These are phyloP conservation scores for Canna indica DNA, from an alignment of 176 grass and related monocot genomes.

Conservation along the genomic window DNA sequence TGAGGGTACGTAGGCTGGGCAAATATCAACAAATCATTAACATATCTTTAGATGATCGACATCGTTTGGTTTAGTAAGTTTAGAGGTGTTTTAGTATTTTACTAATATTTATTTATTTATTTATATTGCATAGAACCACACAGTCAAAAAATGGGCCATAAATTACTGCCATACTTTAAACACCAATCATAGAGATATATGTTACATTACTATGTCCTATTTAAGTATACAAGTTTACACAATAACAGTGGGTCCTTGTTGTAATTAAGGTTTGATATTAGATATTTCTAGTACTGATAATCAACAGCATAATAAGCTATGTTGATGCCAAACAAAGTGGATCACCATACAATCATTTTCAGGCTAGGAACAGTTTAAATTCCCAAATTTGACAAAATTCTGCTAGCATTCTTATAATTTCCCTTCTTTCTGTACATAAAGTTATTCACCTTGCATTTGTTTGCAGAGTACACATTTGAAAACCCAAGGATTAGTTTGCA, in stretches of 20 bases:
- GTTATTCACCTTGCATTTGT: neutral
- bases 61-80: neutral
- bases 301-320: too few relatives aligned
- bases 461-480: conserved; percentile 1
- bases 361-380: neutral
- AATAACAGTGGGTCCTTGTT: neutral
- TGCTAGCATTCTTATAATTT: neutral
- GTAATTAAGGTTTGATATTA: neutral
- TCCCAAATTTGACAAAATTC: too few relatives aligned
- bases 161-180: too few relatives aligned
- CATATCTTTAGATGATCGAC: too few relatives aligned
- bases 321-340: too few relatives aligned
- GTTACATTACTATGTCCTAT: neutral
- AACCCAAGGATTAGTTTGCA: neutral
- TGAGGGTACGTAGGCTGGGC: neutral
- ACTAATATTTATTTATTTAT: neutral
- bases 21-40: neutral
- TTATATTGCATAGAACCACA: neutral
- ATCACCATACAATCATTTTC: too few relatives aligned
- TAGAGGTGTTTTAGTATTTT: neutral
- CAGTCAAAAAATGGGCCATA: neutral
- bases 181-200: neutral
- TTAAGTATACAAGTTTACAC: neutral
- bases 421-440: neutral
- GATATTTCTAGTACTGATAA: too few relatives aligned